phyloP scores from a whole-genome alignment of 495 filamentous ascomycete genomes.

The Collariella sp. region DNA sequence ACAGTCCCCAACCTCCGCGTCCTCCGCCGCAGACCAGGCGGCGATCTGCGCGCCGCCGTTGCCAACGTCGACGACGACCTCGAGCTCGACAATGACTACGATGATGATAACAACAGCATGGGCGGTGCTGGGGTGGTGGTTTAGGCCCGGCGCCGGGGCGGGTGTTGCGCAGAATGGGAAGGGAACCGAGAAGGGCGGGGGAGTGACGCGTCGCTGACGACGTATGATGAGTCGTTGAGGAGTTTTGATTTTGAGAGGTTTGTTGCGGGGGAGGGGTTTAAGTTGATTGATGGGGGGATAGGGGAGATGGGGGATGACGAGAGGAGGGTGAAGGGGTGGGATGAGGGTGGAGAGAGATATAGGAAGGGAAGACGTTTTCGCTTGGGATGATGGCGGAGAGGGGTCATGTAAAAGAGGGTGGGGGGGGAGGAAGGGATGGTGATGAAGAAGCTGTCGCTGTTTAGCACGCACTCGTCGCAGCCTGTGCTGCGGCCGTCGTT shows the following conservation, averaged over 20 bases:
- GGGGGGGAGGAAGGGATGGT: too few relatives aligned
- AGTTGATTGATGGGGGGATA: too few relatives aligned
- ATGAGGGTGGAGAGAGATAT: too few relatives aligned
- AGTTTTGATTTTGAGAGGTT: too few relatives aligned
- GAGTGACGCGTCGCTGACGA: conserved; percentile 61
- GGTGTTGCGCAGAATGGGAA: conserved; percentile 59
- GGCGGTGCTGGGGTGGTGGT: too few relatives aligned
- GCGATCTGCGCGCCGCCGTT: conserved; percentile 75
- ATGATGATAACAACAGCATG: too few relatives aligned
- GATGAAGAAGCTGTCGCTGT: conserved; percentile 56
- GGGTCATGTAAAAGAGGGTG: conserved; percentile 30
- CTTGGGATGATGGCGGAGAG: conserved; percentile 49
- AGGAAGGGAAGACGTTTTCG: conserved; percentile 42
- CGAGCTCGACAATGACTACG: too few relatives aligned
- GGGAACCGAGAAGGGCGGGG: too few relatives aligned
- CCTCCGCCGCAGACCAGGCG: conserved; percentile 79
- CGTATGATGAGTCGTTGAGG: conserved; percentile 58
- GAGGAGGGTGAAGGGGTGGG: too few relatives aligned
- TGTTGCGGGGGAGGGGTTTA: too few relatives aligned
- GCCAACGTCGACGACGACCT: conserved; percentile 65
- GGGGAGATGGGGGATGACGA: too few relatives aligned
- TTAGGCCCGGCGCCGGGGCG: conserved; percentile 35
- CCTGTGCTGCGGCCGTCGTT: conserved; percentile 77
- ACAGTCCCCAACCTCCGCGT: too few relatives aligned
- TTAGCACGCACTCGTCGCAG: conserved; percentile 67